These are phyloP conservation scores for Aspergillus carlsbadensis DNA, from an alignment of 495 filamentous ascomycete genomes.

Conservation along the genomic window DNA sequence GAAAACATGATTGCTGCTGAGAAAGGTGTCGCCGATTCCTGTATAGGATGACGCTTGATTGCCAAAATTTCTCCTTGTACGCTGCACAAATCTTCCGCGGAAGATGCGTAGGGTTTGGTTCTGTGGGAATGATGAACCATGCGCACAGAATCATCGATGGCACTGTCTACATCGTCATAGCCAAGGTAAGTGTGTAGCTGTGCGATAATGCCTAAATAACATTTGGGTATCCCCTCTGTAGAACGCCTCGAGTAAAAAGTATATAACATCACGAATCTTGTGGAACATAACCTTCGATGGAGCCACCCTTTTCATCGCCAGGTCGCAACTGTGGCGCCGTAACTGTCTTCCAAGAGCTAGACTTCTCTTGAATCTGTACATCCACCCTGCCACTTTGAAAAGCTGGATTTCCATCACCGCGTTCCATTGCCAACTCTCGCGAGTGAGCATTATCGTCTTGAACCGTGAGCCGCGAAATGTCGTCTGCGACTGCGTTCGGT, in stretches of 20 bases:
- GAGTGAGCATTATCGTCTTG: constrained; percentile 28
- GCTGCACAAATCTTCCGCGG: constrained; percentile 17
- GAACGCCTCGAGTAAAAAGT: constrained; percentile 2
- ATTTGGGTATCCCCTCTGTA: constrained; percentile 14
- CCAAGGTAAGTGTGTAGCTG: neutral
- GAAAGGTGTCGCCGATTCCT: constrained; percentile 90
- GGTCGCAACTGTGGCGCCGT: constrained; percentile 34
- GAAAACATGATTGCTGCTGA: constrained; percentile 59
- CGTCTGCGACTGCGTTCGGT: constrained; percentile 22
- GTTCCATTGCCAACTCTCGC: constrained; percentile 45
- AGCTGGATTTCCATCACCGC: constrained; percentile 39
- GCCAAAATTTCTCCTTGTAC: constrained; percentile 61
- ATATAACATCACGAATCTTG: constrained; percentile 14
- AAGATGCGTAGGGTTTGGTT: constrained; percentile 17
- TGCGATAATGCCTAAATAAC: constrained; percentile 1
- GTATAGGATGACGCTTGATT: constrained; percentile 82
- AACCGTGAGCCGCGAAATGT: constrained; percentile 21
- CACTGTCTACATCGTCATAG: neutral
- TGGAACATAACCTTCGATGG: constrained; percentile 49
- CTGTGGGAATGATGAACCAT: neutral
- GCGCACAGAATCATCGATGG: neutral
- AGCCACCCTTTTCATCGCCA: constrained; percentile 38
- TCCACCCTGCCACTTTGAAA: constrained; percentile 35
- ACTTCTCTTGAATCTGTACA: constrained; percentile 42
- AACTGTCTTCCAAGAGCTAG: constrained; percentile 11